Base-by-base conservation (phyloP, 257 asterid species). In the Plantago elongata region DNA sequence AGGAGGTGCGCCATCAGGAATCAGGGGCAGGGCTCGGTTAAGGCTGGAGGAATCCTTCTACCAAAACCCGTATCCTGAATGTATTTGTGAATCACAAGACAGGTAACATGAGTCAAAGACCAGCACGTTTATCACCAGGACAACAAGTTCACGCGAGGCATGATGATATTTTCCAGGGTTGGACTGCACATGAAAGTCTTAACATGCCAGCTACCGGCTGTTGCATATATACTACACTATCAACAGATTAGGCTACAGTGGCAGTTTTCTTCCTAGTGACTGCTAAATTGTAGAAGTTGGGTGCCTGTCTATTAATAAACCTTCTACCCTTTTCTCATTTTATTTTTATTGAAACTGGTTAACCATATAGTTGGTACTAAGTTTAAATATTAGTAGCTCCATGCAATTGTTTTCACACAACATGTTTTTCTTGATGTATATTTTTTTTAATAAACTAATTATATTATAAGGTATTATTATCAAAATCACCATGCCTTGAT, bases 61-160 rank as follows among this genome's bases (percentile, higher is more conserved):
- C 82, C 89, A 91, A 71, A 91, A 91, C 62, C 96, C 98, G 42
- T 86, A 61, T 73, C 95, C 95, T 17, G 98, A 88, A 73, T 86
- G 98, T 65, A 86, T 91, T 68, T 88, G 96, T 72, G 67, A 75
- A 47, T 69, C 83, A 14, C 72, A 76, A 47, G 72, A 57, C 17
- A 62, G 11, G 50, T 4, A 22, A 75, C 75, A 51, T 68, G 78
- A 77, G 40, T 27, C 34, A 40, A 50, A 17, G 56, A 49, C 3
- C 40, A 61, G 48, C 37, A 14, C 44, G 42, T 58, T 52, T 54
- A 17, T 11, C 38, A 13, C 57, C n/a, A 2, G 45, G 30, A 47
- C 16, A 9, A 38, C 46, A 57, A 55, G 40, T 14, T 37, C 40
- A 4, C 9, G 15, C 5, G 54, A 34, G 55, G 48, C 51, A 6